phyloP scores from a whole-genome alignment of 1,284 basidiomycete genomes.

The Volvariella volvacea region DNA sequence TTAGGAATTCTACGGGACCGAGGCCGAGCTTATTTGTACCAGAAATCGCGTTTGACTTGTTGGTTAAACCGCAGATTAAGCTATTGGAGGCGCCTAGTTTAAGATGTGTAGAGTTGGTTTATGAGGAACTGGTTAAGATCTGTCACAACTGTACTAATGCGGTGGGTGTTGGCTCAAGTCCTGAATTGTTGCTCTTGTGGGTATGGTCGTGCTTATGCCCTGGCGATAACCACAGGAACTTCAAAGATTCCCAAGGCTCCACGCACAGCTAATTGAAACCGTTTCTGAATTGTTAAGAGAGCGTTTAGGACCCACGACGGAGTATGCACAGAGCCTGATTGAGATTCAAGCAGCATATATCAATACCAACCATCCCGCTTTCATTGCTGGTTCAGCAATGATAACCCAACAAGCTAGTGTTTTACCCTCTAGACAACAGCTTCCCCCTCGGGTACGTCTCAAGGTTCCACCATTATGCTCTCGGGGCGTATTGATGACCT shows the following conservation, averaged over 20 bases:
- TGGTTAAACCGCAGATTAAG: constrained; percentile 99
- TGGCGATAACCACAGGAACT: constrained; percentile 63
- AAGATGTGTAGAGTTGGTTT: constrained; percentile 96
- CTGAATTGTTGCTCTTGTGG: constrained; percentile 3
- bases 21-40: constrained; percentile 95
- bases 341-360: constrained; percentile 99
- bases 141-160: constrained; percentile 96
- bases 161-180: constrained; percentile 42
- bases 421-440: constrained; percentile 34
- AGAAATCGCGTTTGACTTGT: constrained; percentile 93
- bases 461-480: not conserved
- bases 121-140: constrained; percentile 99
- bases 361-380: constrained; percentile 96
- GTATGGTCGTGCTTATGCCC: constrained; percentile 1
- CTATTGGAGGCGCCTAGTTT: constrained; percentile 90
- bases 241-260: constrained; percentile 92
- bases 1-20: constrained; percentile 97
- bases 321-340: constrained; percentile 94
- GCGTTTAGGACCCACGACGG: constrained; percentile 91
- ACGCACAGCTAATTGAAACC: constrained; percentile 94
- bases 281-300: constrained; percentile 95
- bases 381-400: constrained; percentile 66
- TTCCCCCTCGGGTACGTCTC: constrained; percentile 47
- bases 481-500: too few relatives aligned
- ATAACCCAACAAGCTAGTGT: constrained; percentile 42